Percentiles rank a stretch among this genome's conserved stretches.
Conservation (phyloP, 2,329 filamentous ascomycete species). For the Aspergillus costaricaensis region DNA sequence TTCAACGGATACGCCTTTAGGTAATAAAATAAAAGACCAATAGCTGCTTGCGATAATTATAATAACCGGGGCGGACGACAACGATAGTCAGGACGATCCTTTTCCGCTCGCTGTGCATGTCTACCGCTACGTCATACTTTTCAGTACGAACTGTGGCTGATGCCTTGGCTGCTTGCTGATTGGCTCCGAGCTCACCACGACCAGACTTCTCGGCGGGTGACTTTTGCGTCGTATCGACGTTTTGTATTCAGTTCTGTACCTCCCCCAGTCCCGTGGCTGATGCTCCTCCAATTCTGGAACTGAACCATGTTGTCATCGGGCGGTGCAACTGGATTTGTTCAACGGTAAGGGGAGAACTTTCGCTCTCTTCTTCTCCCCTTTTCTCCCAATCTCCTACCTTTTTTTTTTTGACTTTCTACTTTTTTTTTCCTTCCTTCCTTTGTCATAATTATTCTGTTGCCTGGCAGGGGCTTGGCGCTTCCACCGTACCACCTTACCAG, state of each 20-base stretch:
- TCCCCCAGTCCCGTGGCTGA: not conserved
- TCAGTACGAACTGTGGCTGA: constrained; percentile 15
- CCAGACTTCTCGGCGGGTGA: constrained; percentile 6
- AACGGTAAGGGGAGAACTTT: not conserved
- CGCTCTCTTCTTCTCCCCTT: not conserved
- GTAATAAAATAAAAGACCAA: not conserved
- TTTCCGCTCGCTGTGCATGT: not conserved
- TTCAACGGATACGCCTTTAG: not conserved
- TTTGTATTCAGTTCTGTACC: not conserved
- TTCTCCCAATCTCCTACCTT: not conserved
- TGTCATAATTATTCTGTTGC: constrained; percentile 8
- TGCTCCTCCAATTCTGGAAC: not conserved
- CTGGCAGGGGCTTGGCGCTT: constrained; percentile 2
- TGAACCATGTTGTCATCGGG: not conserved
- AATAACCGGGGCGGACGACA: not conserved
- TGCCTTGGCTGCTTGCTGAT: constrained; percentile 1
- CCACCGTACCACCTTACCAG: not conserved
- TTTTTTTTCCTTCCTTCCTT: not conserved
- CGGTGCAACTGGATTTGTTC: not conserved
- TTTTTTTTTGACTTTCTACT: not conserved
- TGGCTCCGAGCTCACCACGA: constrained; percentile 9
- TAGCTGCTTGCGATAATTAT: not conserved
- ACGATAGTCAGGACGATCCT: constrained; percentile 3
- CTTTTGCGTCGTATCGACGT: constrained; percentile 15
- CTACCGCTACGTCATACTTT: constrained; percentile 14